These are phyloP conservation scores for Xylaria multiplex DNA, from an alignment of 2,329 filamentous ascomycete genomes.

Conservation along the genomic window DNA sequence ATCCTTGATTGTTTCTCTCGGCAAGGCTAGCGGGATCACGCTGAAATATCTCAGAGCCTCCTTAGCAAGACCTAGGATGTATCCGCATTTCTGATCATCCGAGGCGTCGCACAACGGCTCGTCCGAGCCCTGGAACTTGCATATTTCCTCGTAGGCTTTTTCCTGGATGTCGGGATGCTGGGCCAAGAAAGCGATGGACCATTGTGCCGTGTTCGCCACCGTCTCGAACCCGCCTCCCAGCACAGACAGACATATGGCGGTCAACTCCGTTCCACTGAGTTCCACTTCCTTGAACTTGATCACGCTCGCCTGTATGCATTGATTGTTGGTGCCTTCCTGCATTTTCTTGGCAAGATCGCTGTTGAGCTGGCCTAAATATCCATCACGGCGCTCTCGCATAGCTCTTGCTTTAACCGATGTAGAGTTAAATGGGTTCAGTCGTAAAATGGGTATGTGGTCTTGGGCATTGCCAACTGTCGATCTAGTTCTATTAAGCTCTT, in stretches of 20 bases:
- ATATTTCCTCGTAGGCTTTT: constrained; percentile 74
- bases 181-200: constrained; percentile 78
- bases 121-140: constrained; percentile 51
- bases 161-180: constrained; percentile 76
- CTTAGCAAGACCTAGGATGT: constrained; percentile 80
- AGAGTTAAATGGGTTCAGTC: constrained; percentile 62
- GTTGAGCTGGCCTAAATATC: constrained; percentile 73
- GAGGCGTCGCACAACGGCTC: constrained; percentile 69
- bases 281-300: constrained; percentile 55
- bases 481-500: constrained; percentile 78
- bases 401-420: constrained; percentile 64
- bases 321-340: constrained; percentile 50
- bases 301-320: constrained; percentile 54
- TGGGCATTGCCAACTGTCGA: constrained; percentile 86
- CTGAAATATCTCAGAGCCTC: constrained; percentile 82
- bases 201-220: constrained; percentile 80
- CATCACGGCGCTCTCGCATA: constrained; percentile 74
- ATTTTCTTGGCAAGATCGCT: constrained; percentile 60
- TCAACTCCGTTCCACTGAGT: constrained; percentile 70
- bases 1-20: constrained; percentile 75
- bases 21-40: constrained; percentile 82
- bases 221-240: constrained; percentile 85
- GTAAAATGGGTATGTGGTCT: constrained; percentile 81
- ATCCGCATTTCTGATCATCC: constrained; percentile 80
- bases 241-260: constrained; percentile 84